Evolutionary conservation across 768 basidiomycete species (phyloP).

Genomic region (Lactarius quietus): DNA sequence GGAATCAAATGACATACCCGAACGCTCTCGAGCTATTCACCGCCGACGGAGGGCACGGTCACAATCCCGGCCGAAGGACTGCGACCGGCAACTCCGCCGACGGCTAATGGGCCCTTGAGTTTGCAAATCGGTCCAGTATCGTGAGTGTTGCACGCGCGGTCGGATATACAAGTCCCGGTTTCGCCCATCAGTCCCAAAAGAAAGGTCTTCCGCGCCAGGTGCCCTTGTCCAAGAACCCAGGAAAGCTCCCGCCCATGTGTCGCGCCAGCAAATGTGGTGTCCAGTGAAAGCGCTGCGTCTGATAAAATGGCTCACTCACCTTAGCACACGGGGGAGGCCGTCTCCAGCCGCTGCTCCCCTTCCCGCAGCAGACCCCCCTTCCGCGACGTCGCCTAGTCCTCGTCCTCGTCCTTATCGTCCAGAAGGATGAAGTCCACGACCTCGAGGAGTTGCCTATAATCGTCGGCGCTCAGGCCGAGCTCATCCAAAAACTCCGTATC

Average conservation of each 20-base stretch:
- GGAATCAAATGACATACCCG: slow-evolving; percentile 7
- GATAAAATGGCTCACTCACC: slow-evolving; percentile 13
- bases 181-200: neutral
- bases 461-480: slow-evolving; percentile 11
- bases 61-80: slow-evolving; percentile 23
- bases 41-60: slow-evolving; percentile 7
- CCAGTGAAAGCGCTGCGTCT: neutral
- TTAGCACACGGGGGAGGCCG: neutral
- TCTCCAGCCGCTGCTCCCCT: neutral
- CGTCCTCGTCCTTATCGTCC: neutral
- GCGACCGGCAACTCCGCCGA: slow-evolving; percentile 12
- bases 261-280: slow-evolving; percentile 1
- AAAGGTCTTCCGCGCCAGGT: slow-evolving; percentile 1
- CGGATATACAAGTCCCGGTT: neutral
- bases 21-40: neutral
- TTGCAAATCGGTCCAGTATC: slow-evolving; percentile 2
- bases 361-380: neutral
- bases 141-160: neutral
- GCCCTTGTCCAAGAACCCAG: neutral
- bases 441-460: slow-evolving; percentile 13
- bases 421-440: neutral
- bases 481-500: slow-evolving; percentile 28
- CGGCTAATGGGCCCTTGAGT: neutral
- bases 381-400: neutral
- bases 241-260: neutral